Conservation (phyloP, 768 basidiomycete genomes). For the Serpula lacrymans region DNA sequence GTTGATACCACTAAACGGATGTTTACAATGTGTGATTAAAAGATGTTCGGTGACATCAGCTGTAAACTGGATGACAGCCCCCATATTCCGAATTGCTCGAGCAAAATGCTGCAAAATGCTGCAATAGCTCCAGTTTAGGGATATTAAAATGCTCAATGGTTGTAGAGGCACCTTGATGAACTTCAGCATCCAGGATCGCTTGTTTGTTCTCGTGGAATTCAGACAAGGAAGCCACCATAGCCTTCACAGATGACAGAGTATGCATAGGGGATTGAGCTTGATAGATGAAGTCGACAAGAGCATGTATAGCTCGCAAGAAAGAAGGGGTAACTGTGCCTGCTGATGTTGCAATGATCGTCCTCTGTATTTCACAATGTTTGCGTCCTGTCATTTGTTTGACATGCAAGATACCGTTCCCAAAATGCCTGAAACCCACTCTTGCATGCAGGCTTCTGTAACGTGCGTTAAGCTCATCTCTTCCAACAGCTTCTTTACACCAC, state of each 20-base stretch:
- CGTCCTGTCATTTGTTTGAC: slow-evolving; percentile 40
- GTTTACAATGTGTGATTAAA: neutral
- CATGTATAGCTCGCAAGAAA: slow-evolving; percentile 31
- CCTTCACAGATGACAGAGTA: slow-evolving; percentile 12
- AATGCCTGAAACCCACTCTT: slow-evolving; percentile 32
- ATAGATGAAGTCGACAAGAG: slow-evolving; percentile 34
- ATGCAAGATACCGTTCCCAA: slow-evolving; percentile 34
- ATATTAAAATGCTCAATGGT: neutral
- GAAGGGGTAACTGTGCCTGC: slow-evolving; percentile 25
- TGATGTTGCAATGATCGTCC: slow-evolving; percentile 29
- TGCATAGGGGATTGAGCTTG: slow-evolving; percentile 27
- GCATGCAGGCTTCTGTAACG: slow-evolving; percentile 31
- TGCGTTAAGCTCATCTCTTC: slow-evolving; percentile 31
- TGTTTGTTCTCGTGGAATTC: slow-evolving; percentile 32
- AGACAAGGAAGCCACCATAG: slow-evolving; percentile 16
- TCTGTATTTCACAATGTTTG: slow-evolving; percentile 35
- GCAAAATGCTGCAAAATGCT: no score
- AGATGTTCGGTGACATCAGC: neutral
- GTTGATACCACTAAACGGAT: neutral
- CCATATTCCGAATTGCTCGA: neutral
- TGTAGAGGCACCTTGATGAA: slow-evolving; percentile 21
- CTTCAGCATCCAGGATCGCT: slow-evolving; percentile 26
- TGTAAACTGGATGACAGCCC: neutral
- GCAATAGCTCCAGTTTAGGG: slow-evolving; percentile 1
- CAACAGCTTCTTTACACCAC: slow-evolving; percentile 35